These are phyloP conservation scores for Boletellus ananas DNA, from an alignment of 768 basidiomycete species.

Conservation along the genomic window DNA sequence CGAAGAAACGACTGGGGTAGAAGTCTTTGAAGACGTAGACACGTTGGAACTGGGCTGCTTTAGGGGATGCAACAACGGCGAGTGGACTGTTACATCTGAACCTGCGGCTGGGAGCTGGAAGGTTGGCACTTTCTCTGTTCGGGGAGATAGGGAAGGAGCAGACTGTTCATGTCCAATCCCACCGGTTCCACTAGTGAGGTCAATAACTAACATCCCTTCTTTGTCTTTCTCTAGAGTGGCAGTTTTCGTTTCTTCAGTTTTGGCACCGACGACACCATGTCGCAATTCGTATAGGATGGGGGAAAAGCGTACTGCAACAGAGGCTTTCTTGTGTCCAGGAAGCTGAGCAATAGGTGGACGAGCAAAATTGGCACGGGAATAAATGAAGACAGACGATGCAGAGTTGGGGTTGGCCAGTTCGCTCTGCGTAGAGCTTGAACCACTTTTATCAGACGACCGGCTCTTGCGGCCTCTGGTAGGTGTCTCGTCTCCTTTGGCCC, in stretches of 20 bases:
- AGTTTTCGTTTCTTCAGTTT: slow-evolving; percentile 43
- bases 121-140: slow-evolving; percentile 16
- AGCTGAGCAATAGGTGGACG: slow-evolving; percentile 90
- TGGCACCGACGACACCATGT: slow-evolving; percentile 42
- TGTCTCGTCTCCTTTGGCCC: slow-evolving; percentile 34
- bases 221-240: slow-evolving; percentile 64
- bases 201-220: slow-evolving; percentile 59
- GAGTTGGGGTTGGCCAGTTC: slow-evolving; percentile 37
- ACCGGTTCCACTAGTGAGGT: slow-evolving; percentile 44
- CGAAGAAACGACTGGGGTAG: slow-evolving; percentile 35
- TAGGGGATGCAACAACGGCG: slow-evolving; percentile 12
- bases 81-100: slow-evolving; percentile 7
- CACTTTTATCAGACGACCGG: slow-evolving; percentile 39
- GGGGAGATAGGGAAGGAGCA: slow-evolving; percentile 9
- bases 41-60: slow-evolving; percentile 13
- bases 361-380: slow-evolving; percentile 92
- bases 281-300: slow-evolving; percentile 92
- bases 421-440: slow-evolving; percentile 24
- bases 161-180: slow-evolving; percentile 8
- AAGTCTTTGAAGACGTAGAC: slow-evolving; percentile 21
- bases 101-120: slow-evolving; percentile 3
- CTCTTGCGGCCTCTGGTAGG: slow-evolving; percentile 58
- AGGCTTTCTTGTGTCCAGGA: slow-evolving; percentile 94
- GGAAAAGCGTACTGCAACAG: slow-evolving; percentile 90
- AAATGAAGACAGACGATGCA: slow-evolving; percentile 81